Percentiles rank a stretch among this genome's conserved stretches.
Conservation (phyloP, 2,329 filamentous ascomycete species). For the Coniochaeta sp. region DNA sequence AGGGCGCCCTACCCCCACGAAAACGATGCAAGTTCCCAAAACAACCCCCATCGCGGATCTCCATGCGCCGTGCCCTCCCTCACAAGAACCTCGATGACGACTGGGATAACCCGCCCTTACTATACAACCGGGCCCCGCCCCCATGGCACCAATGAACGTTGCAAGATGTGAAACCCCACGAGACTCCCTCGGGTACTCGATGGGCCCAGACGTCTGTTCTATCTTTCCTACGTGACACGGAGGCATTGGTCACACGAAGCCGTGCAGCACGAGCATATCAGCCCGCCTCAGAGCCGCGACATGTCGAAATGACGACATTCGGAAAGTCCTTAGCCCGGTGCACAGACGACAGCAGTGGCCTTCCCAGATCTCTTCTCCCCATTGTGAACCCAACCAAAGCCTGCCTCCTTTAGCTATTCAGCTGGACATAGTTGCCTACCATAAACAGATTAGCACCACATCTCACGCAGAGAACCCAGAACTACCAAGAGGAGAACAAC, state of each 20-base stretch:
- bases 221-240: not conserved
- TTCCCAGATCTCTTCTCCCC: not conserved
- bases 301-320: too few relatives aligned
- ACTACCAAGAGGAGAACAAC: slow-evolving; percentile 17
- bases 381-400: not conserved
- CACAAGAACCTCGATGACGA: not conserved
- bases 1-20: not conserved
- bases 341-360: not conserved
- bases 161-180: not conserved
- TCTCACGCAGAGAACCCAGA: not conserved
- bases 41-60: not conserved
- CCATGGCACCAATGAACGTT: not conserved
- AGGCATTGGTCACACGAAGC: not conserved
- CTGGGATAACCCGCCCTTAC: not conserved
- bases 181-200: not conserved
- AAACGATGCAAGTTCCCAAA: not conserved
- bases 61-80: not conserved
- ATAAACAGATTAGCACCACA: not conserved
- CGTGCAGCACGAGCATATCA: too few relatives aligned
- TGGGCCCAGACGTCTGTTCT: too few relatives aligned
- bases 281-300: too few relatives aligned
- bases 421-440: slow-evolving; percentile 37
- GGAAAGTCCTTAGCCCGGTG: not conserved
- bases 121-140: not conserved
- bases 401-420: slow-evolving; percentile 20